Base-by-base conservation (phyloP, 371 early-diverging fungal species). In the Mycotypha africana region DNA sequence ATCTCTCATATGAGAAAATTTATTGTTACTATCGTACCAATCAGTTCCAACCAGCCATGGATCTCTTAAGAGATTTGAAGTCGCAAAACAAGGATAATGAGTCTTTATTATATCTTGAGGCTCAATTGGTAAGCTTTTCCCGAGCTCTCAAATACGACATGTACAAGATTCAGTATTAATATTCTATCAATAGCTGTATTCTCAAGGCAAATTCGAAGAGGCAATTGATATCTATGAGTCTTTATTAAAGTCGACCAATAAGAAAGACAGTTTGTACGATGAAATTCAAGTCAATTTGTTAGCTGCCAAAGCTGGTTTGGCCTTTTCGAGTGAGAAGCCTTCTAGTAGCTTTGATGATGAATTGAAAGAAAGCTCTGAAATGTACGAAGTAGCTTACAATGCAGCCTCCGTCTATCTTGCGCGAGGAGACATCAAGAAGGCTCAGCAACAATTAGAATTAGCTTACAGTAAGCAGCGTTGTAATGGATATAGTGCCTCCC, bases 21-120 rank as follows among this genome's bases (percentile, higher is more conserved):
- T 90, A 88, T 46, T 84, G 85, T 50, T 78, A 84, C 26, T 90
- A 90, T 60, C 74, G 87, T 4, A 67, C 78, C 45, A 78, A 84
- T 47, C 73, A 76, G 38, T 63, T 82, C 35, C 38, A 55, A 8
- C 85, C 82, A 2, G 79, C 81, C 16, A 53, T 81, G 40, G 66
- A 59, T 5, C 43, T 82, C 21, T 66, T 86, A 37, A 47, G 60
- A 22, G 57, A 60, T 20, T 36, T 62, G 38, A 55, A 55, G 34
- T 45, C 57, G 21, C 60, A 68, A 42, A 59, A 63, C 8, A 53
- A 55, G 12, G 23, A 51, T 9, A 23, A 47, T 11, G 53, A 59
- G 45, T 60, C 66, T 26, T 53, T 82, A 23, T 56, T 60, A 35
- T 79, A 78, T 45, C 58, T 89, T 36, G 81, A 85, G 55, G 84